phyloP scores from a whole-genome alignment of 2,329 filamentous ascomycete species.

The Trichophyton benhamiae region DNA sequence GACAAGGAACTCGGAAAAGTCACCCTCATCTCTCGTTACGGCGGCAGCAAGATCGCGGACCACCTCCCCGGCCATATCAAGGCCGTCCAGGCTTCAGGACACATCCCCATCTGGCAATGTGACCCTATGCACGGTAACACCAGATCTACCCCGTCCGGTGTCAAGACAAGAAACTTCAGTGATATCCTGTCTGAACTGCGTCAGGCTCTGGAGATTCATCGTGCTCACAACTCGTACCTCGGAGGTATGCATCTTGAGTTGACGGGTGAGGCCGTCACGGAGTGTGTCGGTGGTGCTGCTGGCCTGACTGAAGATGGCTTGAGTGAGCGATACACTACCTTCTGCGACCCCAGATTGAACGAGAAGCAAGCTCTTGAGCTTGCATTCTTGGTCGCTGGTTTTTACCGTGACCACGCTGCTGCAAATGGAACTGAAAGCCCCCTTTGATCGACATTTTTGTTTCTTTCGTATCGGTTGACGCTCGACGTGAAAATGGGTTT shows the following conservation, averaged over 20 bases:
- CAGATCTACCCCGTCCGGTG: slow-evolving; percentile 54
- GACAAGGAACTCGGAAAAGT: slow-evolving; percentile 74
- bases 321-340: slow-evolving; percentile 83
- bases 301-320: slow-evolving; percentile 79
- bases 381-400: slow-evolving; percentile 83
- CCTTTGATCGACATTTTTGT: neutral
- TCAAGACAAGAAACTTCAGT: slow-evolving; percentile 86
- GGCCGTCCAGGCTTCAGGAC: slow-evolving; percentile 68
- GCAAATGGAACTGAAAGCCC: slow-evolving; percentile 14
- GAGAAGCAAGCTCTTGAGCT: slow-evolving; percentile 96
- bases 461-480: neutral
- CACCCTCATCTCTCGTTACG: slow-evolving; percentile 91
- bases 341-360: slow-evolving; percentile 88
- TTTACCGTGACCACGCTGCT: slow-evolving; percentile 46
- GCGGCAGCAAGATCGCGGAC: slow-evolving; percentile 59
- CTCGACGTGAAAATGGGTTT: neutral
- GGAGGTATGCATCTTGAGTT: slow-evolving; percentile 92
- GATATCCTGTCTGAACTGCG: slow-evolving; percentile 82
- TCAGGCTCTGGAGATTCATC: slow-evolving; percentile 73
- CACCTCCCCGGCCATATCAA: slow-evolving; percentile 77
- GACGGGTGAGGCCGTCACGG: slow-evolving; percentile 90
- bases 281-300: slow-evolving; percentile 84
- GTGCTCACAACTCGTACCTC: slow-evolving; percentile 69
- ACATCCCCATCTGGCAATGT: slow-evolving; percentile 86
- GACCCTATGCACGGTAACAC: slow-evolving; percentile 94